Conservation (phyloP, 2,329 filamentous ascomycete species). For the Colletotrichum shisoi region DNA sequence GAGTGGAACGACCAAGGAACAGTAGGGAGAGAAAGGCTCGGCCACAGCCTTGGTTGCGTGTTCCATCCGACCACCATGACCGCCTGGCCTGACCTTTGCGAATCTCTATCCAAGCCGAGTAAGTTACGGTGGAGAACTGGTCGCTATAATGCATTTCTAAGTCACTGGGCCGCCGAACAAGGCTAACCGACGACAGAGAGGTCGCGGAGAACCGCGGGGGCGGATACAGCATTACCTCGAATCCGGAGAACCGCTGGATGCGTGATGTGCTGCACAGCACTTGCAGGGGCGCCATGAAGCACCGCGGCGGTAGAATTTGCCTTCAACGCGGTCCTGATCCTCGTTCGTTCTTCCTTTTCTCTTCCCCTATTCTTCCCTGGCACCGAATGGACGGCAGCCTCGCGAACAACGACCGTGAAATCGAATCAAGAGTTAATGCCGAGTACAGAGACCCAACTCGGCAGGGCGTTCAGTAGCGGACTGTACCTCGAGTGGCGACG, state of each 20-base stretch:
- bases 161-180: neutral
- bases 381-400: neutral
- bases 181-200: neutral
- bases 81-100: neutral
- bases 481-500: neutral
- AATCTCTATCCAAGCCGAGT: constrained; percentile 16
- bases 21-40: constrained; percentile 8
- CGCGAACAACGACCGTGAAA: neutral
- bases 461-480: neutral
- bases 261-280: neutral
- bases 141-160: neutral
- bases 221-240: neutral
- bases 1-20: constrained; percentile 35
- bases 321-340: neutral
- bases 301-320: neutral
- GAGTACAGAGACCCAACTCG: neutral
- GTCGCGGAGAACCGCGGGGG: neutral
- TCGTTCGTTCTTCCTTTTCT: neutral
- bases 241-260: constrained; percentile 1
- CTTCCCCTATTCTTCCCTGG: neutral
- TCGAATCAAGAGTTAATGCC: neutral
- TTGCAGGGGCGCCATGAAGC: neutral
- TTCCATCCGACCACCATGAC: constrained; percentile 8
- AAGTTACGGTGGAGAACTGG: constrained; percentile 12
- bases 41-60: constrained; percentile 3